Evolutionary conservation across 2,329 filamentous ascomycete genomes (phyloP), one percentile per base, ranked within the genome.

Genomic region (Simplicillium aogashimaense): DNA sequence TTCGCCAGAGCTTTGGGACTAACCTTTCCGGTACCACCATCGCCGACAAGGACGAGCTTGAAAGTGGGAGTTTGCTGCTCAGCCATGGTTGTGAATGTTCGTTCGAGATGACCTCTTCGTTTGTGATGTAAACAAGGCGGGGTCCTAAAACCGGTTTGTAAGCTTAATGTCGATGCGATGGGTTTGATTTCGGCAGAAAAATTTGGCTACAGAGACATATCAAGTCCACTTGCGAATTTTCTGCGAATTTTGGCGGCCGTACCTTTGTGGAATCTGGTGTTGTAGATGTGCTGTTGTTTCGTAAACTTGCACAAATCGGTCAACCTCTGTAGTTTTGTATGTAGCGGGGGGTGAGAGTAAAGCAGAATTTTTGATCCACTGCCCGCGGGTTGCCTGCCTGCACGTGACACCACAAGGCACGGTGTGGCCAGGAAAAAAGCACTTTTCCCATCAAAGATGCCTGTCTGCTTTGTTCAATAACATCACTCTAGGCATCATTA

Each of bases 21-120:
- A 32, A 94, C 92, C 89, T 98, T 98, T 74, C 92, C 92, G 60
- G 92, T 98, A 78, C 92, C 92, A 70, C 92, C 92, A 66, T 98
- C 92, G 67, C 92, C 92, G 61, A 98, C 92, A 71, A 98, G 87
- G 66, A 98, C 92, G 60, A 98, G 86, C 86, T 98, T 98, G 84
- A 98, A 98, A 67, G 87, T 95, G 53, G 90, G 87, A 53, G 58
- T 64, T 64, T 58, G 52, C 48, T 59, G 51, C 30, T 46, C 55
- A 68, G 83, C 78, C 86, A 92, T 66, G 55, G 58, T 50, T 53
- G 53, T 47, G 47, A 39, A 52, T 47, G 45, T 36, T 42, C 45
- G 45, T 46, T 46, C 48, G 45, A 46, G 44, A 50, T 45, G 47
- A 47, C 53, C 46, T 45, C 49, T 45, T 43, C 54, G 50, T 48